These are phyloP conservation scores for Fusarium guadeloupense DNA, from an alignment of 2,329 filamentous ascomycete species.

Conservation along the genomic window DNA sequence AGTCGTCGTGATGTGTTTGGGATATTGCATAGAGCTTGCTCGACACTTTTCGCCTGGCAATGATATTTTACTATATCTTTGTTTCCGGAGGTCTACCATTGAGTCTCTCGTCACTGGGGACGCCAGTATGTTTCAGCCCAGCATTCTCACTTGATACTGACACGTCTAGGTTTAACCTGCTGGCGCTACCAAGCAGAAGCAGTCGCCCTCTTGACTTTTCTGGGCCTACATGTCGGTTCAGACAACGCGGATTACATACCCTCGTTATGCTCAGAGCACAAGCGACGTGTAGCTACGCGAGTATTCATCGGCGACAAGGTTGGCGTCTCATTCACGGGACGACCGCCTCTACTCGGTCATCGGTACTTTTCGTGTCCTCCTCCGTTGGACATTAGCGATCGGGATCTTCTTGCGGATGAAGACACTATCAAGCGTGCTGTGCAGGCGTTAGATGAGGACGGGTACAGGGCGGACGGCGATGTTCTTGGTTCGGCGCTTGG, in stretches of 20 bases:
- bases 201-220: conserved; percentile 49
- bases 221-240: conserved; percentile 47
- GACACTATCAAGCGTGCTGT: conserved; percentile 35
- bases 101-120: conserved; percentile 53
- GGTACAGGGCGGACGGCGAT: conserved; percentile 60
- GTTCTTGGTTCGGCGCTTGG: conserved; percentile 56
- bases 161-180: conserved; percentile 45
- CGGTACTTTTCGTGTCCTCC: conserved; percentile 63
- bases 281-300: conserved; percentile 46
- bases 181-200: conserved; percentile 52
- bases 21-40: conserved; percentile 48
- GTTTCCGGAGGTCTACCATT: conserved; percentile 47
- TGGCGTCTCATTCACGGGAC: conserved; percentile 60
- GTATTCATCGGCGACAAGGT: conserved; percentile 60
- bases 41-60: conserved; percentile 45
- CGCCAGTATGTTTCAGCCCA: conserved; percentile 46
- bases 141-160: neutral
- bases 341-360: conserved; percentile 62
- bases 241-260: conserved; percentile 43
- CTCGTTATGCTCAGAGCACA: conserved; percentile 48
- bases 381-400: conserved; percentile 64
- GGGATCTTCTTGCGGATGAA: conserved; percentile 56
- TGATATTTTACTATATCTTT: conserved; percentile 51
- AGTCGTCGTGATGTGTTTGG: conserved; percentile 22
- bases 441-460: conserved; percentile 54